Percentiles rank a stretch among this genome's conserved stretches.
phyloP scores from a whole-genome alignment of 2,329 filamentous ascomycete species.

The Ophiocordyceps camponoti-rufipedis region DNA sequence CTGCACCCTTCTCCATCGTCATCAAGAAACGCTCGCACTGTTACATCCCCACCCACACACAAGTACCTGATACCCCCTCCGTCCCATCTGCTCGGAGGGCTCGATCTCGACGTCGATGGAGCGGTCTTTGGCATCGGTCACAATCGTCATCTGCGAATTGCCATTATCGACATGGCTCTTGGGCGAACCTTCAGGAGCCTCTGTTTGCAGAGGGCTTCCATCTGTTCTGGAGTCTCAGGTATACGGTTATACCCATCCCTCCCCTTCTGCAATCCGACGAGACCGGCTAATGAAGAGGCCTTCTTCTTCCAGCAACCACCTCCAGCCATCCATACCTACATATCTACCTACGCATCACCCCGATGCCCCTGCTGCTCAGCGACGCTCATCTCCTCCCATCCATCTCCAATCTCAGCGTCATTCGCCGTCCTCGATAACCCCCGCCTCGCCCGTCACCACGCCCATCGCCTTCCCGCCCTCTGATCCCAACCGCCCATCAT shows the following conservation, averaged over 20 bases:
- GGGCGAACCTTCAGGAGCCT: too few relatives aligned
- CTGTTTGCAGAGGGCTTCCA: neutral
- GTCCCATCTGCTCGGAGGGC: constrained; percentile 1
- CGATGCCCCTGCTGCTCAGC: too few relatives aligned
- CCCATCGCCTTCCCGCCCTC: neutral
- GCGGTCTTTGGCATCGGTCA: constrained; percentile 8
- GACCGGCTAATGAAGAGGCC: too few relatives aligned
- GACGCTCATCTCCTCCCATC: too few relatives aligned
- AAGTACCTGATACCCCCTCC: neutral
- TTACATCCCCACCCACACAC: neutral
- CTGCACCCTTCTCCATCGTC: too few relatives aligned
- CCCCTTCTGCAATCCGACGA: too few relatives aligned
- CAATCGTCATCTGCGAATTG: constrained; percentile 1
- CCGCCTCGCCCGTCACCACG: neutral
- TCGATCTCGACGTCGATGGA: constrained; percentile 9
- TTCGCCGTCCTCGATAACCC: neutral
- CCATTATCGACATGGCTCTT: neutral
- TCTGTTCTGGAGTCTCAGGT: neutral
- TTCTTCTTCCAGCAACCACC: too few relatives aligned
- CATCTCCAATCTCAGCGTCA: too few relatives aligned
- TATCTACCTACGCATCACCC: too few relatives aligned
- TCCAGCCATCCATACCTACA: too few relatives aligned
- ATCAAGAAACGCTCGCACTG: too few relatives aligned
- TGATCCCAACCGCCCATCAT: neutral
- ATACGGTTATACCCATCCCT: neutral